phyloP scores from a whole-genome alignment of 805 yeast species.

The Pichia ethanolica region DNA sequence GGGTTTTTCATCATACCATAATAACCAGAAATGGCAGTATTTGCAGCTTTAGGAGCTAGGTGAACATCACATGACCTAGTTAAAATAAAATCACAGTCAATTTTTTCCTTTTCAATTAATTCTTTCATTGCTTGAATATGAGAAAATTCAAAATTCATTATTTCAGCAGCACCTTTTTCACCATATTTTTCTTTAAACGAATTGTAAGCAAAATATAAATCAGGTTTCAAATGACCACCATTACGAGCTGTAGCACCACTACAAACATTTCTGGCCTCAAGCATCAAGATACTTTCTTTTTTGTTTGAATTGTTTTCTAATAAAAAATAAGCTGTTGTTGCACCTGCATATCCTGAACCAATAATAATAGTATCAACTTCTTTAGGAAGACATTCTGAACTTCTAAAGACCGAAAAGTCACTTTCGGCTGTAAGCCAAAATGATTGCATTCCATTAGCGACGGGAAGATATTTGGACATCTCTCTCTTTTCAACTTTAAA shows the following conservation, averaged over 20 bases:
- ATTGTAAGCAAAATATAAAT: constrained; percentile 15
- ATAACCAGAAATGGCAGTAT: constrained; percentile 21
- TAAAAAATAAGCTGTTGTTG: constrained; percentile 31
- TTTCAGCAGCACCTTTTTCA: constrained; percentile 28
- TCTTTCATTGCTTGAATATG: constrained; percentile 29
- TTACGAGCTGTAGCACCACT: constrained; percentile 41
- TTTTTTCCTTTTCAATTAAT: constrained; percentile 25
- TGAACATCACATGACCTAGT: constrained; percentile 25
- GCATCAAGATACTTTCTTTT: constrained; percentile 15
- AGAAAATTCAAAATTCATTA: constrained; percentile 31
- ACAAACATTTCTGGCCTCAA: constrained; percentile 37
- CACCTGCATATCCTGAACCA: constrained; percentile 41
- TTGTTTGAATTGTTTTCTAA: constrained; percentile 9
- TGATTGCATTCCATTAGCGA: constrained; percentile 15
- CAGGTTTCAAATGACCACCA: constrained; percentile 43
- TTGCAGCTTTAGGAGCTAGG: constrained; percentile 11
- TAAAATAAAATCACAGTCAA: constrained; percentile 29
- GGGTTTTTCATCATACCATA: constrained; percentile 11
- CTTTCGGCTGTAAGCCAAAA: constrained; percentile 21
- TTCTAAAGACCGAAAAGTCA: constrained; percentile 13
- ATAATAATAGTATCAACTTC: constrained; percentile 33
- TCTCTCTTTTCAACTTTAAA: too few relatives aligned
- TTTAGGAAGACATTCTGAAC: constrained; percentile 25
- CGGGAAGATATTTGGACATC: constrained; percentile 12
- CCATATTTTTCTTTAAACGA: constrained; percentile 17